Evolutionary conservation across 208 protist species (phyloP).

Genomic region (Angomonas ambiguus): DNA sequence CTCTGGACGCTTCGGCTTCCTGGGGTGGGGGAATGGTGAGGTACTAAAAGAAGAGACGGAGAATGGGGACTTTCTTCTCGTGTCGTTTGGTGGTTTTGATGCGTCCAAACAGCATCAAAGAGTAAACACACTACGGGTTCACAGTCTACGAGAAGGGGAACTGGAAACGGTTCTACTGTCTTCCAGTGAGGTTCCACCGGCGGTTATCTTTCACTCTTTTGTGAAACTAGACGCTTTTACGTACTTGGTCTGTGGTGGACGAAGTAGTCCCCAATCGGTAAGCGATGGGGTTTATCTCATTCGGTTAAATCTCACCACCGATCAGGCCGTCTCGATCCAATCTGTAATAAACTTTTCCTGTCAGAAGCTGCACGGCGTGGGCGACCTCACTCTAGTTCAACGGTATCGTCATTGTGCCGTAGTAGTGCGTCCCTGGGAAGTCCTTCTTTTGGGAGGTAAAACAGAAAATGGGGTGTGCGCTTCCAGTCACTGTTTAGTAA

Average conservation of each 20-base stretch:
- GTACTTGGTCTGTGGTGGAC: constrained; percentile 80
- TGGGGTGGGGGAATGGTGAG: constrained; percentile 79
- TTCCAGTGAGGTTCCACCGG: constrained; percentile 19
- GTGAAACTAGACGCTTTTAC: constrained; percentile 30
- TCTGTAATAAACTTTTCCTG: constrained; percentile 7
- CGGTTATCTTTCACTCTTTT: constrained; percentile 74
- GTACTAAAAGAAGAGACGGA: constrained; percentile 32
- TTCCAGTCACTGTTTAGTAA: constrained; percentile 34
- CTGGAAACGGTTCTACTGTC: constrained; percentile 27
- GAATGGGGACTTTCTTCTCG: constrained; percentile 33
- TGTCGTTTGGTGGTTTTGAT: constrained; percentile 80
- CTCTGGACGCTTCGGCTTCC: constrained; percentile 67
- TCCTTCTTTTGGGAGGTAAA: constrained; percentile 69
- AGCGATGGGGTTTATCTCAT: constrained; percentile 47
- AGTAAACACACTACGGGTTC: constrained; percentile 53
- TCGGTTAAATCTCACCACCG: constrained; percentile 20
- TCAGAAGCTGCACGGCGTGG: neutral
- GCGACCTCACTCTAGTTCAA: neutral
- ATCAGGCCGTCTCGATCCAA: constrained; percentile 7
- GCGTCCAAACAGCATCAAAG: constrained; percentile 51
- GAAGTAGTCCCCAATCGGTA: constrained; percentile 60
- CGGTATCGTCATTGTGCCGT: constrained; percentile 52
- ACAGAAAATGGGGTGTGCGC: constrained; percentile 14
- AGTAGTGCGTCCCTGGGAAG: neutral
- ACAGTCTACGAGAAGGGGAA: constrained; percentile 69